Conservation (phyloP, 83 land plant species). For the Picea abies region DNA sequence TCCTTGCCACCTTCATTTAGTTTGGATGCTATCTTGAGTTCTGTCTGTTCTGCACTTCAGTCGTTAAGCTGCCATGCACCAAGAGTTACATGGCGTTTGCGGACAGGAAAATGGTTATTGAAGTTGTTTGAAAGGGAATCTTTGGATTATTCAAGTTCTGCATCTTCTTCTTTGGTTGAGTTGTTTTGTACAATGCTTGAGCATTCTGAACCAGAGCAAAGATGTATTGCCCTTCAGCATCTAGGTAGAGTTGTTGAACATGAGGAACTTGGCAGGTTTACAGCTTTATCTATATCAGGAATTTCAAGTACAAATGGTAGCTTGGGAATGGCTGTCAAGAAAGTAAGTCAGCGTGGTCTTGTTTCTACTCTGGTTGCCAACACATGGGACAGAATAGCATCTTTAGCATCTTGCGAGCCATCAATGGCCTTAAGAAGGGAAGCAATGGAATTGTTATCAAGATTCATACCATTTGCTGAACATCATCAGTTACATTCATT, state of each 20-base stretch:
- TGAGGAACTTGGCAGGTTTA: conserved; percentile 25
- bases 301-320: background rate
- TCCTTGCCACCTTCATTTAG: conserved; percentile 41
- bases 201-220: conserved; percentile 93
- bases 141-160: conserved; percentile 14
- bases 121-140: conserved; percentile 38
- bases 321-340: conserved; percentile 4
- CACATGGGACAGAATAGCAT: conserved; percentile 77
- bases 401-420: conserved; percentile 65
- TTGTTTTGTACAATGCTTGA: conserved; percentile 70
- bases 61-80: conserved; percentile 73
- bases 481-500: conserved; percentile 63
- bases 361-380: conserved; percentile 48
- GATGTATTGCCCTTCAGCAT: conserved; percentile 60
- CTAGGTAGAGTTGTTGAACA: conserved; percentile 51
- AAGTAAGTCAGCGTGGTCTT: conserved; percentile 16
- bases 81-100: conserved; percentile 67
- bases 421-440: conserved; percentile 50
- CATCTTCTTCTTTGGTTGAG: conserved; percentile 42
- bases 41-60: conserved; percentile 53
- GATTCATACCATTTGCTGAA: conserved; percentile 65
- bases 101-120: conserved; percentile 72
- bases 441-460: conserved; percentile 57
- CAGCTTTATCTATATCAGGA: conserved; percentile 9
- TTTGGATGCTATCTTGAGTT: conserved; percentile 36